Conservation (phyloP, 2,329 filamentous ascomycete genomes). For the Fusarium albosuccineum region DNA sequence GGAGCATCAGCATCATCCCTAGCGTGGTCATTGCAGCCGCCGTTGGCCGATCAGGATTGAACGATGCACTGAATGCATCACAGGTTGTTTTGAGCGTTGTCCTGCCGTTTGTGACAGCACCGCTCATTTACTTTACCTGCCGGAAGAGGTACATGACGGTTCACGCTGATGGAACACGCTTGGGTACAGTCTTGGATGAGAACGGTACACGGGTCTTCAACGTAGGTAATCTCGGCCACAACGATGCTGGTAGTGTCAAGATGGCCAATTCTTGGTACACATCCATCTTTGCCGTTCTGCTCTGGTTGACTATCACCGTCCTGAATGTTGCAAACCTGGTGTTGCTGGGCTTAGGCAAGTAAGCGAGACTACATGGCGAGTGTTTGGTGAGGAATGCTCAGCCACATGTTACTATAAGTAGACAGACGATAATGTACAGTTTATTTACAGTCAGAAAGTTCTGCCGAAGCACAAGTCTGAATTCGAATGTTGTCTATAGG, state of each 20-base stretch:
- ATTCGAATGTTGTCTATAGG: too few relatives aligned
- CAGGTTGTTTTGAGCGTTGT: slow-evolving; percentile 85
- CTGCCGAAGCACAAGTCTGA: too few relatives aligned
- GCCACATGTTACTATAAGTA: too few relatives aligned
- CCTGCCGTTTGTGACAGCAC: slow-evolving; percentile 84
- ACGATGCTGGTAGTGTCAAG: slow-evolving; percentile 54
- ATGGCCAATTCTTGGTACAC: slow-evolving; percentile 82
- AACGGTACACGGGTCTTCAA: not conserved
- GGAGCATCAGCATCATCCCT: slow-evolving; percentile 84
- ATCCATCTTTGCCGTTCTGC: slow-evolving; percentile 64
- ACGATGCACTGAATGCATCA: slow-evolving; percentile 77
- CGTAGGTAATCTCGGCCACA: slow-evolving; percentile 21
- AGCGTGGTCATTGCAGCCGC: slow-evolving; percentile 86
- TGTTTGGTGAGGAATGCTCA: too few relatives aligned
- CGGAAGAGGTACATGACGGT: slow-evolving; percentile 85
- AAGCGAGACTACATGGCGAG: too few relatives aligned
- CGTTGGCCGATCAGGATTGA: slow-evolving; percentile 78
- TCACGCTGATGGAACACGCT: slow-evolving; percentile 57
- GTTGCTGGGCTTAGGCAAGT: not conserved
- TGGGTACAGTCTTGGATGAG: not conserved
- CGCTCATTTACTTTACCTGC: slow-evolving; percentile 88
- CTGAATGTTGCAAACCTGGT: slow-evolving; percentile 86
- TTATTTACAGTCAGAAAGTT: not conserved
- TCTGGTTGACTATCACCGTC: slow-evolving; percentile 81
- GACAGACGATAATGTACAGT: too few relatives aligned